These are phyloP conservation scores for Trapa bicornis DNA, from an alignment of 345 rosid genomes.

Conservation along the genomic window DNA sequence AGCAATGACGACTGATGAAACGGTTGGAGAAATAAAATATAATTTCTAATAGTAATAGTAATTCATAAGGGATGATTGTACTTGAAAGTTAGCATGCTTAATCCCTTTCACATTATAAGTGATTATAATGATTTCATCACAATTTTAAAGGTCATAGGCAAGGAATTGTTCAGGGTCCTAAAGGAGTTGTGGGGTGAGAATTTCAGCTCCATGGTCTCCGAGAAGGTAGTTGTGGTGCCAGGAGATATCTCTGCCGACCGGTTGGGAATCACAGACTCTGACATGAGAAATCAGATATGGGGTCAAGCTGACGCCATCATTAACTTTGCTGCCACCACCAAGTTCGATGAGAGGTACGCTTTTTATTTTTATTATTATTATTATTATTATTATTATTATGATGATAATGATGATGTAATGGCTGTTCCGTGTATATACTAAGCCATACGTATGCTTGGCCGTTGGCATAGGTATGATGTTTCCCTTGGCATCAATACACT, in stretches of 20 bases:
- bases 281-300: constrained; percentile 12
- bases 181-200: constrained; percentile 18
- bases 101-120: too few relatives aligned
- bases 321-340: constrained; percentile 27
- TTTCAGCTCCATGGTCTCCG: constrained; percentile 10
- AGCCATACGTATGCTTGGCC: too few relatives aligned
- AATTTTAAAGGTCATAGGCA: constrained; percentile 14
- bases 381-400: too few relatives aligned
- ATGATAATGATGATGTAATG: too few relatives aligned
- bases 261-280: constrained; percentile 17
- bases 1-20: too few relatives aligned
- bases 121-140: too few relatives aligned
- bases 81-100: too few relatives aligned
- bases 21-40: too few relatives aligned
- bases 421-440: too few relatives aligned
- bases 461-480: constrained; percentile 61
- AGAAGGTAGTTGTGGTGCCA: constrained; percentile 13
- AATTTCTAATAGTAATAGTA: too few relatives aligned
- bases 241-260: constrained; percentile 20
- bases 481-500: constrained; percentile 39
- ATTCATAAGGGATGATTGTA: too few relatives aligned
- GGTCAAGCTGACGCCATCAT: constrained; percentile 15
- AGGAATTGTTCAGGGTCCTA: constrained; percentile 21
- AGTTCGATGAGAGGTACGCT: constrained; percentile 28
- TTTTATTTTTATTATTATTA: too few relatives aligned